Conservation (phyloP, 2,329 filamentous ascomycete genomes). For the Exutisphaerella laricina region DNA sequence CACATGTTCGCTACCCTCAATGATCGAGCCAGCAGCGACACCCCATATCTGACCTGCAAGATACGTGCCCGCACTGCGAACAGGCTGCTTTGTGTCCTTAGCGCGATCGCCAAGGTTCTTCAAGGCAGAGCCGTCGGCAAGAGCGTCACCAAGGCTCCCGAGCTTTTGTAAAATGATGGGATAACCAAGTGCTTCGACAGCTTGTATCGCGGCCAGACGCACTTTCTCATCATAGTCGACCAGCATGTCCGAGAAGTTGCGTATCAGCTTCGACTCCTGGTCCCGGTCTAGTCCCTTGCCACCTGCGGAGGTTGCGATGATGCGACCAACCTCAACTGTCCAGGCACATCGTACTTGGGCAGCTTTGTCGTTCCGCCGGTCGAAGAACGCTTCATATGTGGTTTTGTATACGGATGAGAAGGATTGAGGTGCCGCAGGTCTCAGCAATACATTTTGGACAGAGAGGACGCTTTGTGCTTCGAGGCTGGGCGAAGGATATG, state of each 20-base stretch:
- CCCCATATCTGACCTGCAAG: slow-evolving; percentile 85
- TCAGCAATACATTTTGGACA: slow-evolving; percentile 60
- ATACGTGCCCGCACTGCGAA: slow-evolving; percentile 82
- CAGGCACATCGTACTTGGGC: slow-evolving; percentile 76
- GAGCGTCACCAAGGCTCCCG: slow-evolving; percentile 67
- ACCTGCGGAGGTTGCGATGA: slow-evolving; percentile 84
- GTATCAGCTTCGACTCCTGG: slow-evolving; percentile 71
- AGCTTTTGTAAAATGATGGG: slow-evolving; percentile 76
- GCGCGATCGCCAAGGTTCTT: slow-evolving; percentile 79
- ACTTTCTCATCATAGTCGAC: slow-evolving; percentile 88
- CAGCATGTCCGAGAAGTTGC: slow-evolving; percentile 67
- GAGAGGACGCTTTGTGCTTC: slow-evolving; percentile 38
- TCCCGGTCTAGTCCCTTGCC: slow-evolving; percentile 79
- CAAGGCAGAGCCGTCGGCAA: slow-evolving; percentile 70
- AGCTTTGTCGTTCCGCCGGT: slow-evolving; percentile 80
- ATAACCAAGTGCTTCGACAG: slow-evolving; percentile 74
- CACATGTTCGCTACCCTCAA: slow-evolving; percentile 72
- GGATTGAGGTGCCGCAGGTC: slow-evolving; percentile 78
- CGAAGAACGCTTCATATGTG: slow-evolving; percentile 79
- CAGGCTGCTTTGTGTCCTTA: slow-evolving; percentile 74
- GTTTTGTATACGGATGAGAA: slow-evolving; percentile 76
- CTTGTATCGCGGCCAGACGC: slow-evolving; percentile 79
- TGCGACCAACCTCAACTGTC: slow-evolving; percentile 77
- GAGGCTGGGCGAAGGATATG: slow-evolving; percentile 68
- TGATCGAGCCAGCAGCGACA: slow-evolving; percentile 82